Percentiles rank a stretch among this genome's conserved stretches.
These are phyloP conservation scores for Pochonia chlamydosporia DNA, from an alignment of 2,329 filamentous ascomycete species.

Conservation along the genomic window DNA sequence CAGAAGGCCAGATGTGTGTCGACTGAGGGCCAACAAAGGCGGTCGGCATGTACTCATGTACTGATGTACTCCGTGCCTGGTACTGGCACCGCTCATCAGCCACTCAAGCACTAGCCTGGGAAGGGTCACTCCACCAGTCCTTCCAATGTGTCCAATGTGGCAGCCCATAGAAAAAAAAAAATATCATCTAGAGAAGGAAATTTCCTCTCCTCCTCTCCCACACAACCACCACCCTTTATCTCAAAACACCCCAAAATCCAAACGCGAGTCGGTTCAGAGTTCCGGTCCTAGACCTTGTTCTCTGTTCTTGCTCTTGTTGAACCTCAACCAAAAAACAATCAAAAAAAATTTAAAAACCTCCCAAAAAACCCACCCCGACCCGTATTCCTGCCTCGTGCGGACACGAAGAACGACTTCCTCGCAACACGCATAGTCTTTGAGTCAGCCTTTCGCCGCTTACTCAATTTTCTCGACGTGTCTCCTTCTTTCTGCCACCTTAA, in stretches of 20 bases:
- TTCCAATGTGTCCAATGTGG: neutral
- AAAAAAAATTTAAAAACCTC: conserved; percentile 57
- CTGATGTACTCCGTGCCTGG: neutral
- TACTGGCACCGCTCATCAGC: neutral
- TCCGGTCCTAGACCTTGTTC: conserved; percentile 53
- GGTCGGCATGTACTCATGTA: neutral
- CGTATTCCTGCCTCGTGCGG: conserved; percentile 21
- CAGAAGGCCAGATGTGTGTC: no score
- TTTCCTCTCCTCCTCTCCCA: conserved; percentile 36
- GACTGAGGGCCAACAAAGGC: no score
- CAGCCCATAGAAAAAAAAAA: conserved; percentile 24
- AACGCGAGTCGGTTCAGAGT: conserved; percentile 47
- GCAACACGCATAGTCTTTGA: conserved; percentile 11
- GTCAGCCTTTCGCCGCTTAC: conserved; percentile 10
- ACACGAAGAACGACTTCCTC: conserved; percentile 19
- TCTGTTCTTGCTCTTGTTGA: conserved; percentile 54
- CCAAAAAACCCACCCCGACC: conserved; percentile 51
- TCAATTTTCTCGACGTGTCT: conserved; percentile 1
- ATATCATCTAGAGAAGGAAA: conserved; percentile 26
- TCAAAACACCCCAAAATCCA: conserved; percentile 35
- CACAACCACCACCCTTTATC: conserved; percentile 44
- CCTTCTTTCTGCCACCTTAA: conserved; percentile 6
- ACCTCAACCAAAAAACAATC: conserved; percentile 43
- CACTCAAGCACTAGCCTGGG: neutral
- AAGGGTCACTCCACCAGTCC: conserved; percentile 15